Evolutionary conservation across 768 basidiomycete species (phyloP), one percentile per base, ranked within the genome.

Genomic region (Pleurotus cornucopiae): DNA sequence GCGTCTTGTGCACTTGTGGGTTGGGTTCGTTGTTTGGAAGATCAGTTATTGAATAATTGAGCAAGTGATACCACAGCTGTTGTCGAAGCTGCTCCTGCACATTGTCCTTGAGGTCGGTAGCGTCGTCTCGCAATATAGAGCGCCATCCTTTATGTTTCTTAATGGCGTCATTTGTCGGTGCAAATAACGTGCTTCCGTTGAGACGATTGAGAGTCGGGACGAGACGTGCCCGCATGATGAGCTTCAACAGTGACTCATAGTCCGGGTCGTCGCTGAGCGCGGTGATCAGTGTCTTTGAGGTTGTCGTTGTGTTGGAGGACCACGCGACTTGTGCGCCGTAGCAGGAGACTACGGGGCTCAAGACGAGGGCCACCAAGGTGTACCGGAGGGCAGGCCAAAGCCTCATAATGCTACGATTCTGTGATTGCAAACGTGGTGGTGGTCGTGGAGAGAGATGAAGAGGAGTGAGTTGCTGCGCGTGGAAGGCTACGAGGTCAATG

Each of bases 101-200:
- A 67, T 98, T 98, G 71, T 95, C 94, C 20, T 76, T 77, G 38
- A 82, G 64, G 46, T 67, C 62, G 34, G 62, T 56, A 18, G 62
- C 54, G 49, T 77, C 71, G 55, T 76, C 73, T 16, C 75, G 67
- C 21, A 82, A 67, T 6, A 68, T 68, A 43, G 64, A 61, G 7
- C 61, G 61, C 75, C 78, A 78, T 16, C 61, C 26, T 12, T 72
- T 62, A 59, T 84, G 76, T 23, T 75, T 78, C 59, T 81, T 70
- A 61, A 95, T 83, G 34, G 97, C 97, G 57, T 92, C 86, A 72
- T 99, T 95, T 16, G 92, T 97, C 1, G 97, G 97, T 1, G 97
- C 97, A 65, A 98, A 98, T 46, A 99, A 69, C 23, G 97, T 97
- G 66, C 80, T 80, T 40, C 77, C 83, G 57, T 89, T 85, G 61